Evolutionary conservation across 352 stramenopile genomes (phyloP).

Genomic region (Saprolegnia parasitica): DNA sequence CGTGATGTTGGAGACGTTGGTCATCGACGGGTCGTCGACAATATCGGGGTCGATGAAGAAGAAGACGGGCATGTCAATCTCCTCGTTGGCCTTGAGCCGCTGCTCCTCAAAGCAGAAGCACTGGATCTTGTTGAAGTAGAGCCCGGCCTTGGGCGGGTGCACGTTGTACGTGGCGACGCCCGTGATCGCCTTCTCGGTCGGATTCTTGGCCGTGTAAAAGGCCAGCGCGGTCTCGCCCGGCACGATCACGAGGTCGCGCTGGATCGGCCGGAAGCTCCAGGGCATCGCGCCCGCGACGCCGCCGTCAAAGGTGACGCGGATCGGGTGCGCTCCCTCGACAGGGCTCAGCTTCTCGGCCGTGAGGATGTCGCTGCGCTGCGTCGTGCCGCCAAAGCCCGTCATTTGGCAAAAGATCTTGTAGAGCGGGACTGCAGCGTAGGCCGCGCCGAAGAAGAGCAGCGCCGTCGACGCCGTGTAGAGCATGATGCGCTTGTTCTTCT

Average conservation of each 20-base stretch:
- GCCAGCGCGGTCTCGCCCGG: conserved; percentile 97
- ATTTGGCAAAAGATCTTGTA: conserved; percentile 99
- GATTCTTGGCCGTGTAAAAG: conserved; percentile 99
- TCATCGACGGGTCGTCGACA: conserved; percentile 94
- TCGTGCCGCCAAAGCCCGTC: conserved; percentile 96
- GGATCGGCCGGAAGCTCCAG: conserved; percentile 95
- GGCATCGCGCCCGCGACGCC: conserved; percentile 93
- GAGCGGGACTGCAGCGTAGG: conserved; percentile 96
- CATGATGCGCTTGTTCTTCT: conserved; percentile 87
- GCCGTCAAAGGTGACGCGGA: conserved; percentile 96
- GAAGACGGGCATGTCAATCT: conserved; percentile 99
- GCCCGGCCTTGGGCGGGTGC: conserved; percentile 92
- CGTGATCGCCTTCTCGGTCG: conserved; percentile 95
- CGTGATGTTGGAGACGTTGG: conserved; percentile 96
- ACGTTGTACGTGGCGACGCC: conserved; percentile 99
- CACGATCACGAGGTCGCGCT: conserved; percentile 90
- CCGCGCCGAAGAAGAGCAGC: conserved; percentile 90
- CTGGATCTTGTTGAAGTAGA: conserved; percentile 99
- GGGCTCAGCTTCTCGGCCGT: conserved; percentile 85
- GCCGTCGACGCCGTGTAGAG: conserved; percentile 93
- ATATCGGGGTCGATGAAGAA: conserved; percentile 99
- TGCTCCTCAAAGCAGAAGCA: conserved; percentile 99
- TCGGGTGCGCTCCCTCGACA: conserved; percentile 86
- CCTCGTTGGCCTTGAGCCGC: conserved; percentile 93
- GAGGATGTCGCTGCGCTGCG: conserved; percentile 71